Conservation (phyloP, 2,329 filamentous ascomycete genomes). For the Epichloe elymi region DNA sequence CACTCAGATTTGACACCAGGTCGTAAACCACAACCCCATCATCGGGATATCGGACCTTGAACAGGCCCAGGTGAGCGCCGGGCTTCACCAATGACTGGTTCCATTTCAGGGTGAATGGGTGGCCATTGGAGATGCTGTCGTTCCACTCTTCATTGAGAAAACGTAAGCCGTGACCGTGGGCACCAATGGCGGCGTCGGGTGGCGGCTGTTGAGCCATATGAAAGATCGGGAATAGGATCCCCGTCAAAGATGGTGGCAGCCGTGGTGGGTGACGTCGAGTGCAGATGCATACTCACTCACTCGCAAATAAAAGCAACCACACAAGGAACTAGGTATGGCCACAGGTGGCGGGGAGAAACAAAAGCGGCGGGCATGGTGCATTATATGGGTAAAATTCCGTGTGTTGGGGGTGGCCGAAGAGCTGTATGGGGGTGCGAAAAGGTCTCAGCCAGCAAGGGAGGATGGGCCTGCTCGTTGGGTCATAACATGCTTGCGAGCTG, state of each 20-base stretch:
- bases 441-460: slow-evolving; percentile 18
- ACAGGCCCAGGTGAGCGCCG: slow-evolving; percentile 15
- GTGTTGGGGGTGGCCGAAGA: slow-evolving; percentile 1
- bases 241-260: neutral
- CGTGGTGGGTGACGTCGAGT: neutral
- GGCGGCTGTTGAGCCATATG: slow-evolving; percentile 11
- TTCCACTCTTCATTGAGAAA: slow-evolving; percentile 23
- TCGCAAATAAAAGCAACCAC: neutral
- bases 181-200: slow-evolving; percentile 6
- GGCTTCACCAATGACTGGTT: slow-evolving; percentile 15
- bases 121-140: slow-evolving; percentile 20
- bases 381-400: slow-evolving; percentile 9
- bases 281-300: slow-evolving; percentile 3
- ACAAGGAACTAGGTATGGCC: neutral
- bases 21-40: slow-evolving; percentile 18
- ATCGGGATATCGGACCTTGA: slow-evolving; percentile 18
- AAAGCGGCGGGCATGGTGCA: slow-evolving; percentile 8
- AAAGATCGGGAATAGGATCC: slow-evolving; percentile 3
- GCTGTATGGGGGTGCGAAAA: slow-evolving; percentile 3
- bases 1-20: slow-evolving; percentile 17
- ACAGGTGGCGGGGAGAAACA: slow-evolving; percentile 3
- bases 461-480: slow-evolving; percentile 9
- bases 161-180: slow-evolving; percentile 15
- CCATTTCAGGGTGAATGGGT: slow-evolving; percentile 17
- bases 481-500: slow-evolving; percentile 8